Evolutionary conservation across 805 yeast genomes (phyloP).

Genomic region (Zygotorulaspora florentina): DNA sequence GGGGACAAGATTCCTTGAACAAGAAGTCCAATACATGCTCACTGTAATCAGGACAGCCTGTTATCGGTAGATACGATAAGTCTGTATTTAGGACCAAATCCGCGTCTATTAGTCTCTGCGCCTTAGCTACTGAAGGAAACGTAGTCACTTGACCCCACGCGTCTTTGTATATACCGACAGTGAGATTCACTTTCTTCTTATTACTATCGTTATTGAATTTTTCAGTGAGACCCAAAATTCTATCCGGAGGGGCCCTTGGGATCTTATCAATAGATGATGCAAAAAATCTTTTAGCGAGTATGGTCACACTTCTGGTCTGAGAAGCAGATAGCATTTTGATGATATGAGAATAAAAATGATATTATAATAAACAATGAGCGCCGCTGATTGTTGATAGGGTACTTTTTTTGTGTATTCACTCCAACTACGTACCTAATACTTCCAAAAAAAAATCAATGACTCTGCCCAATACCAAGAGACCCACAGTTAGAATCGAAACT

Average conservation of each 20-base stretch:
- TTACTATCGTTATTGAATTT: slow-evolving; percentile 64
- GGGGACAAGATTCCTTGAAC: slow-evolving; percentile 55
- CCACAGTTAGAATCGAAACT: slow-evolving; percentile 5
- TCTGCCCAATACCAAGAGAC: slow-evolving; percentile 4
- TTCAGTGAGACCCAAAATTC: slow-evolving; percentile 75
- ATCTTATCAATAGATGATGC: slow-evolving; percentile 23
- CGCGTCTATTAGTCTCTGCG: slow-evolving; percentile 32
- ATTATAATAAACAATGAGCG: too few species aligned
- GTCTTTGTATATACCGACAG: slow-evolving; percentile 78
- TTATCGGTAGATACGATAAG: slow-evolving; percentile 51
- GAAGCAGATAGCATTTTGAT: too few species aligned
- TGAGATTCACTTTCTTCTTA: slow-evolving; percentile 49
- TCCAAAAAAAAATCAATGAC: slow-evolving; percentile 8
- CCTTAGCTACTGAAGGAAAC: slow-evolving; percentile 30
- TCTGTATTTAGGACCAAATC: slow-evolving; percentile 65
- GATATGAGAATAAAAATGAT: too few species aligned
- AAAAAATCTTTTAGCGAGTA: slow-evolving; percentile 2
- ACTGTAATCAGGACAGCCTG: slow-evolving; percentile 69
- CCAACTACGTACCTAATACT: slow-evolving; percentile 6
- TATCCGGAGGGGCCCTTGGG: slow-evolving; percentile 74
- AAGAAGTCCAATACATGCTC: slow-evolving; percentile 64
- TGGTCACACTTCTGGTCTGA: not conserved
- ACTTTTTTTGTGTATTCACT: not conserved
- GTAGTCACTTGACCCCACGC: slow-evolving; percentile 54
- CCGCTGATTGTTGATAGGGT: too few species aligned